Percentiles rank a stretch among this genome's conserved stretches.
phyloP scores from a whole-genome alignment of 768 basidiomycete genomes.

The Suillus cothurnatus region DNA sequence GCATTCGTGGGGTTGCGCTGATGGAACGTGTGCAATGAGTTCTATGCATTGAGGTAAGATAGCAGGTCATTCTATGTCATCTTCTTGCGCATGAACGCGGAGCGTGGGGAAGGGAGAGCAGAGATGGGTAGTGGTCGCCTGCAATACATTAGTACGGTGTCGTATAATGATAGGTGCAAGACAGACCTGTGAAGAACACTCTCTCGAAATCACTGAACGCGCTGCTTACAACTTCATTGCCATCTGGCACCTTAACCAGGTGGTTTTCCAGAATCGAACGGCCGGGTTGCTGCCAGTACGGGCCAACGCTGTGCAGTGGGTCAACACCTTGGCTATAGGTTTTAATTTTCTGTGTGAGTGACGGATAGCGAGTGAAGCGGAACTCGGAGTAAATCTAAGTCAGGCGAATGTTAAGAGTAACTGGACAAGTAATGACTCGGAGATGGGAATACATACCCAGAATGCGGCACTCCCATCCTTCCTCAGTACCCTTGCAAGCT shows the following conservation, averaged over 20 bases:
- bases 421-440: background rate
- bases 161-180: background rate
- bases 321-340: conserved; percentile 60
- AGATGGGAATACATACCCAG: conserved; percentile 52
- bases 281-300: conserved; percentile 80
- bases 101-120: conserved; percentile 33
- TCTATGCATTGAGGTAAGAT: conserved; percentile 73
- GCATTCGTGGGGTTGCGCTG: conserved; percentile 61
- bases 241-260: conserved; percentile 66
- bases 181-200: conserved; percentile 60
- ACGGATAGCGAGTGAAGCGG: conserved; percentile 58
- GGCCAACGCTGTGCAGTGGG: conserved; percentile 54
- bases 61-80: conserved; percentile 70
- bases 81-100: conserved; percentile 55
- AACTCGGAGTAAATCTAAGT: conserved; percentile 70
- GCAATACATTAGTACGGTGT: conserved; percentile 2
- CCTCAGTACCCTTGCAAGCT: conserved; percentile 60
- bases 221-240: conserved; percentile 38
- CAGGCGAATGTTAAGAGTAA: background rate
- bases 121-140: conserved; percentile 47
- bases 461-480: conserved; percentile 69
- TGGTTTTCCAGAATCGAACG: conserved; percentile 71
- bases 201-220: conserved; percentile 48
- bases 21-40: conserved; percentile 67
- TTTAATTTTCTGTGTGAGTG: conserved; percentile 59